A percentile compares a stretch with the other conserved stretches of the same genome.
Evolutionary conservation across 345 rosid species (phyloP).

Genomic region (Eucalyptus pauciflora): DNA sequence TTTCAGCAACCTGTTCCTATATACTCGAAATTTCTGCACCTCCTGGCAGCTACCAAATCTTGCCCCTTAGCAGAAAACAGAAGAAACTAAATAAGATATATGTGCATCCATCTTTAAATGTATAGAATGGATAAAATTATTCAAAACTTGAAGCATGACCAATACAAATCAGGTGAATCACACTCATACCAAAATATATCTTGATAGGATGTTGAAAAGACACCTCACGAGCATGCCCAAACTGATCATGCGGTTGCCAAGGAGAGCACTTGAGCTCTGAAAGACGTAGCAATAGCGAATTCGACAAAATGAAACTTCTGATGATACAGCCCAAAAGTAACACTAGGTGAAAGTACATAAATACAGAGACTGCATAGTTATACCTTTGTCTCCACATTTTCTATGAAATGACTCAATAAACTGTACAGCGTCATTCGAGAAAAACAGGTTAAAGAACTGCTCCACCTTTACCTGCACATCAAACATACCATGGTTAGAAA

Average conservation of each 20-base stretch:
- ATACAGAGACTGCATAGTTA: not conserved
- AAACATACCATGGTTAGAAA: not conserved
- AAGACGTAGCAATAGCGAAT: not conserved
- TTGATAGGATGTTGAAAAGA: conserved; percentile 96
- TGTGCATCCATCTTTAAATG: not conserved
- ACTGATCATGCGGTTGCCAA: conserved; percentile 63
- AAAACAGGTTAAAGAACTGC: conserved; percentile 64
- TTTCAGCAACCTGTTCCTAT: conserved; percentile 54
- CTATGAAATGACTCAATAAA: conserved; percentile 74
- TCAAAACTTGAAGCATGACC: not conserved
- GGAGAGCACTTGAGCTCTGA: conserved; percentile 78
- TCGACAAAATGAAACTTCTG: not conserved
- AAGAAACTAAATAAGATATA: not conserved
- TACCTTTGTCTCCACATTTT: conserved; percentile 94
- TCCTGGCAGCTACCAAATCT: conserved; percentile 91
- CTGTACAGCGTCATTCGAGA: conserved; percentile 52
- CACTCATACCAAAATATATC: conserved; percentile 72
- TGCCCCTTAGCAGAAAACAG: conserved; percentile 39
- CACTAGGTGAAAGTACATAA: not conserved
- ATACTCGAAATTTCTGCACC: conserved; percentile 68
- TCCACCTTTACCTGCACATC: conserved; percentile 70
- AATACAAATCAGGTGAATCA: not conserved
- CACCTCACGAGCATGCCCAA: conserved; percentile 66
- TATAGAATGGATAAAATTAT: not conserved
- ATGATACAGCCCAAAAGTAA: not conserved